Evolutionary conservation across 192 early-diverging fungal genomes (phyloP).

Genomic region (Umbelopsis sp.): DNA sequence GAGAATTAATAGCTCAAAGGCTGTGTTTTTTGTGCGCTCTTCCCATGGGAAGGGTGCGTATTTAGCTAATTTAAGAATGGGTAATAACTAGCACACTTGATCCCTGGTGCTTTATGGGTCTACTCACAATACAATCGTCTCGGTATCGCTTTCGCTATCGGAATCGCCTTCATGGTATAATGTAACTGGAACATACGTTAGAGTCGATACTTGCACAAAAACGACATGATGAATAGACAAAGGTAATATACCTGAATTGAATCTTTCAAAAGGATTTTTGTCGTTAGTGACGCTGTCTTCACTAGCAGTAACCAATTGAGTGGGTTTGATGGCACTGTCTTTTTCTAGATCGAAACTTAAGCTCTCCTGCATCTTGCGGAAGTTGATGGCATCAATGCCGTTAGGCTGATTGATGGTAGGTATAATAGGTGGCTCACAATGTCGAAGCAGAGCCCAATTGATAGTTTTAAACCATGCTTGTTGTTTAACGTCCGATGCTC

Average conservation of each 20-base stretch:
- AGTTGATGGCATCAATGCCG: slow-evolving; percentile 71
- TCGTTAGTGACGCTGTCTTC: background rate
- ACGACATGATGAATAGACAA: background rate
- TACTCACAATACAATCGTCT: slow-evolving; percentile 9
- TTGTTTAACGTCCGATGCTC: slow-evolving; percentile 91
- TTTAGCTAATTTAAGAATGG: no score
- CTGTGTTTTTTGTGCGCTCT: no score
- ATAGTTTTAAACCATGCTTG: slow-evolving; percentile 90
- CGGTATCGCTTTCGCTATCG: slow-evolving; percentile 36
- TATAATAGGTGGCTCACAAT: slow-evolving; percentile 84
- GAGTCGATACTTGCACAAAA: slow-evolving; percentile 11
- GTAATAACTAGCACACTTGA: no score
- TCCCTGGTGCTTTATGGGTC: background rate
- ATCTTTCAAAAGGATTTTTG: slow-evolving; percentile 63
- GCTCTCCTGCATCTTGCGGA: slow-evolving; percentile 65
- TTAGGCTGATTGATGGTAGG: slow-evolving; percentile 55
- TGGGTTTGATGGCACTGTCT: slow-evolving; percentile 46
- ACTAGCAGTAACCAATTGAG: background rate
- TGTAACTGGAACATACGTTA: slow-evolving; percentile 46
- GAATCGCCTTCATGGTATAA: slow-evolving; percentile 62
- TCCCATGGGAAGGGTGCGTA: no score
- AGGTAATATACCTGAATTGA: slow-evolving; percentile 51
- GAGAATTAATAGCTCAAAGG: background rate
- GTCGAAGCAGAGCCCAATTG: slow-evolving; percentile 91
- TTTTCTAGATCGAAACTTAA: slow-evolving; percentile 66